These are phyloP conservation scores for Yamadazyma taylorii DNA, from an alignment of 1,139 yeast species.

Conservation along the genomic window DNA sequence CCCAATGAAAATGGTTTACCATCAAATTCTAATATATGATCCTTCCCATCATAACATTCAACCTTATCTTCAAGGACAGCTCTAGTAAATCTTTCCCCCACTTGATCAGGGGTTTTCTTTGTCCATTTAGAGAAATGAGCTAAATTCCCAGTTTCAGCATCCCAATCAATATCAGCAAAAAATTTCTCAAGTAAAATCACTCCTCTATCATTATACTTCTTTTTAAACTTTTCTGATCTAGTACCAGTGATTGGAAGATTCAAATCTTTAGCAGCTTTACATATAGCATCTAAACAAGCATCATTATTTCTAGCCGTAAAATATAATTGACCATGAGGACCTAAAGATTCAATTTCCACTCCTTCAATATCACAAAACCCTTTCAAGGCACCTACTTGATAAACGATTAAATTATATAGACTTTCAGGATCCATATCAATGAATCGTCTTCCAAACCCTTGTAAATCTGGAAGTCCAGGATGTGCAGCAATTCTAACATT, in stretches of 20 bases:
- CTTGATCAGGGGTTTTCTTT: conserved; percentile 22
- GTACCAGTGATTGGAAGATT: conserved; percentile 29
- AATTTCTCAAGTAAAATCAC: conserved; percentile 24
- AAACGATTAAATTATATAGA: conserved; percentile 27
- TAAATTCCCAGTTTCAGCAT: conserved; percentile 13
- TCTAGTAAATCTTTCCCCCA: conserved; percentile 20
- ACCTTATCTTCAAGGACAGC: conserved; percentile 20
- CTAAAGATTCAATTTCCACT: conserved; percentile 25
- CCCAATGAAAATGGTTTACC: conserved; percentile 28
- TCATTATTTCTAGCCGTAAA: conserved; percentile 30
- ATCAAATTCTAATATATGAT: conserved; percentile 22
- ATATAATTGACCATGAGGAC: conserved; percentile 34
- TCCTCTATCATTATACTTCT: conserved; percentile 28
- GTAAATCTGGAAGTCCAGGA: conserved; percentile 32
- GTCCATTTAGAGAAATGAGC: conserved; percentile 16
- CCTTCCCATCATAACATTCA: conserved; percentile 17
- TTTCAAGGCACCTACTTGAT: conserved; percentile 35
- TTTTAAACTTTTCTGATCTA: conserved; percentile 32
- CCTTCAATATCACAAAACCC: conserved; percentile 33
- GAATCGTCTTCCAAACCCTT: conserved; percentile 32
- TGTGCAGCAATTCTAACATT: conserved; percentile 32
- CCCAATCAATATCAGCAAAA: conserved; percentile 32
- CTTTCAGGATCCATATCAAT: conserved; percentile 32
- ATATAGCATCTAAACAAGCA: conserved; percentile 29
- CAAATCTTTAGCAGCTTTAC: conserved; percentile 28